phyloP scores from a whole-genome alignment of 345 rosid genomes.

The Triadica sebifera region DNA sequence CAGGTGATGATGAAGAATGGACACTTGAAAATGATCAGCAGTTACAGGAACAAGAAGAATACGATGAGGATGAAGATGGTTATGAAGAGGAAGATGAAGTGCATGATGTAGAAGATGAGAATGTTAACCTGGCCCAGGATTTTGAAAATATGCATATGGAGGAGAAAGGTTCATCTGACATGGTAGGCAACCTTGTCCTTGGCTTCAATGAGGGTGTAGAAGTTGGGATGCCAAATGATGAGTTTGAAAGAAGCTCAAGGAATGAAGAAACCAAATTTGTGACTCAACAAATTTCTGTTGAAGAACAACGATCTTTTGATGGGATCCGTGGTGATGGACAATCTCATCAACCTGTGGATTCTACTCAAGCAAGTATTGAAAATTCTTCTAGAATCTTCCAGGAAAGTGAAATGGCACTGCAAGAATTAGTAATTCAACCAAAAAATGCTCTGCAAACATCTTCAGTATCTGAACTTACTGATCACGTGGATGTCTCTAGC shows the following conservation, averaged over 20 bases:
- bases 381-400: slow-evolving; percentile 44
- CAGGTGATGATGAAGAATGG: slow-evolving; percentile 91
- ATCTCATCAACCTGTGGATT: slow-evolving; percentile 37
- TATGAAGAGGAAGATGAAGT: slow-evolving; percentile 80
- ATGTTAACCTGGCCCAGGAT: slow-evolving; percentile 50
- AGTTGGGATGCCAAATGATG: slow-evolving; percentile 77
- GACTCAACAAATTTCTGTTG: slow-evolving; percentile 41
- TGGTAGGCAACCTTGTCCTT: slow-evolving; percentile 58
- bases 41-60: slow-evolving; percentile 89
- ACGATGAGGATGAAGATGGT: slow-evolving; percentile 89
- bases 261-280: slow-evolving; percentile 43
- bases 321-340: slow-evolving; percentile 38
- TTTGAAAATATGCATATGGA: slow-evolving; percentile 58
- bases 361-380: slow-evolving; percentile 40
- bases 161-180: slow-evolving; percentile 49
- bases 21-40: slow-evolving; percentile 53
- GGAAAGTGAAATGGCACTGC: slow-evolving; percentile 57
- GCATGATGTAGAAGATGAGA: slow-evolving; percentile 69
- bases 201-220: slow-evolving; percentile 91
- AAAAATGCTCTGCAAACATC: slow-evolving; percentile 36
- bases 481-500: slow-evolving; percentile 38
- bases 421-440: slow-evolving; percentile 44
- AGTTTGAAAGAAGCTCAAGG: slow-evolving; percentile 58
- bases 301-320: slow-evolving; percentile 43
- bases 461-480: slow-evolving; percentile 34